Percentiles rank a stretch among this genome's conserved stretches.
phyloP scores from a whole-genome alignment of 441 rosid species.

The Isatis lusitanica region DNA sequence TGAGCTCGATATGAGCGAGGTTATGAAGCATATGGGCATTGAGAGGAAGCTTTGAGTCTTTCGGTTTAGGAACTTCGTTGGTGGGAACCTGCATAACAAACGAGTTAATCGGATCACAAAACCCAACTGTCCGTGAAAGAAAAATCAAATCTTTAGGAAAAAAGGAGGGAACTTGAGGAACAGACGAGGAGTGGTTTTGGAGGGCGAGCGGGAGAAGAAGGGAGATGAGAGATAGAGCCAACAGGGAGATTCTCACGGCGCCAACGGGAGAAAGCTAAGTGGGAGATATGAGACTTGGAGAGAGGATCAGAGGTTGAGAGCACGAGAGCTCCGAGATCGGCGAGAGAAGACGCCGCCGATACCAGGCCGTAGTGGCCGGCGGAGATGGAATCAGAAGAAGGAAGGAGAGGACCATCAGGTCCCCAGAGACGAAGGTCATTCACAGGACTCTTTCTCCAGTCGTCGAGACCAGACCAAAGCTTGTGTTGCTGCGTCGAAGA shows the following conservation, averaged over 20 bases:
- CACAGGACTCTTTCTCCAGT: conserved; percentile 66
- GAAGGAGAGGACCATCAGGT: conserved; percentile 50
- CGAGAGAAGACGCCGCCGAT: conserved; percentile 59
- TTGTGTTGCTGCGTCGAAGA: conserved; percentile 34
- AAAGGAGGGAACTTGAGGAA: neutral
- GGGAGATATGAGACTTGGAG: conserved; percentile 66
- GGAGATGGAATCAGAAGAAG: conserved; percentile 9
- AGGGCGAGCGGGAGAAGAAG: conserved; percentile 58
- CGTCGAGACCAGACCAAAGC: conserved; percentile 69
- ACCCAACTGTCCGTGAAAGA: neutral
- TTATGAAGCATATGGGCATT: conserved; percentile 90
- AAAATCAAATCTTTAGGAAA: neutral
- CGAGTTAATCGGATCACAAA: neutral
- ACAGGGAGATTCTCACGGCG: conserved; percentile 56
- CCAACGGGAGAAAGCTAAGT: conserved; percentile 76
- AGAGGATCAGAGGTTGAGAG: conserved; percentile 69
- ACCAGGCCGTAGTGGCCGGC: neutral
- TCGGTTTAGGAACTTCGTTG: conserved; percentile 69
- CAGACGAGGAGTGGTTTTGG: conserved; percentile 53
- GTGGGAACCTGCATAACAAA: conserved; percentile 61
- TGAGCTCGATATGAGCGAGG: conserved; percentile 90
- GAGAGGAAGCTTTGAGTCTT: conserved; percentile 71
- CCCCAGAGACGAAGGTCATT: conserved; percentile 72
- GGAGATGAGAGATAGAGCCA: conserved; percentile 53
- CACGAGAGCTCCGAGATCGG: conserved; percentile 78